phyloP scores from a whole-genome alignment of 2,329 filamentous ascomycete species.

The Onygena corvina region DNA sequence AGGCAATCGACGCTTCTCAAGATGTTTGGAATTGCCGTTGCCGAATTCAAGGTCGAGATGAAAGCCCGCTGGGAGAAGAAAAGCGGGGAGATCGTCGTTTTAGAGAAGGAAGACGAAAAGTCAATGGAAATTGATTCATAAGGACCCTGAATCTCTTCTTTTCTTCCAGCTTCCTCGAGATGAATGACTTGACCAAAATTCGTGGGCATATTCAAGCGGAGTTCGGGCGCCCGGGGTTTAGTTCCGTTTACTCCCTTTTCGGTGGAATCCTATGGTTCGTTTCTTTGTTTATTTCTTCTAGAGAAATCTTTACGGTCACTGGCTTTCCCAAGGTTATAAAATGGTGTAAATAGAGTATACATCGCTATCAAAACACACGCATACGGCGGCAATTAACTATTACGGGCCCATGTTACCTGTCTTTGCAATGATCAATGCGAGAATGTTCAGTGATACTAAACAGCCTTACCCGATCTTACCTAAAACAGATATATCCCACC shows the following conservation, averaged over 20 bases:
- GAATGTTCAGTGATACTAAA: constrained; percentile 16
- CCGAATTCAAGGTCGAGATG: constrained; percentile 76
- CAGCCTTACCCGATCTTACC: constrained; percentile 37
- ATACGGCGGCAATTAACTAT: neutral
- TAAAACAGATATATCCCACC: constrained; percentile 15
- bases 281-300: too few relatives aligned
- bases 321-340: neutral
- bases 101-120: constrained; percentile 25
- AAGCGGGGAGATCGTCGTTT: constrained; percentile 30
- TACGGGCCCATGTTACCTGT: constrained; percentile 2
- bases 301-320: too few relatives aligned
- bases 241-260: too few relatives aligned
- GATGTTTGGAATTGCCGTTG: constrained; percentile 79
- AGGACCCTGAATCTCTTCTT: neutral
- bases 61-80: constrained; percentile 49
- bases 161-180: neutral
- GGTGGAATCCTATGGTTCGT: neutral
- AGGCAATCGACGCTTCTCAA: constrained; percentile 89
- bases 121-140: constrained; percentile 34
- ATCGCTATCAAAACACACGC: neutral
- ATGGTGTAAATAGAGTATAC: constrained; percentile 2
- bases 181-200: neutral
- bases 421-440: constrained; percentile 15
- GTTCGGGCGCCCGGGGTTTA: constrained; percentile 1
- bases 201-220: neutral